Base-by-base conservation (phyloP, 2,329 filamentous ascomycete genomes). In the Botrytis cinerea region DNA sequence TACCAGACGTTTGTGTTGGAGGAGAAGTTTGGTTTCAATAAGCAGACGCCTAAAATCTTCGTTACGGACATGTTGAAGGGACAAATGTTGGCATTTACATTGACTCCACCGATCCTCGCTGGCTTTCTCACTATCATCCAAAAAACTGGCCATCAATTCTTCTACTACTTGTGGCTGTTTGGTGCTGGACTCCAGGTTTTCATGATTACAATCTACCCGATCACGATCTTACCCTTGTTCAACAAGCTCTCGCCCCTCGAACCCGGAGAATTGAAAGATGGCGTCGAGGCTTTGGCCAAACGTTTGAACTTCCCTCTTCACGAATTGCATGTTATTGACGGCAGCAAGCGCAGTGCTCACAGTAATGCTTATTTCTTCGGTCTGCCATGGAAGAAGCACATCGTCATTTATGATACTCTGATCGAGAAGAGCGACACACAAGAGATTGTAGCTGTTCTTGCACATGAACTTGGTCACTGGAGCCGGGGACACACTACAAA, bases 331-430 rank as follows among this genome's bases (percentile, higher is more conserved):
- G 95, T 98, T 80, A 99, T 99, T 80, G 93, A 97, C 81, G 94
- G 93, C 68, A 95, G 92, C 85, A 95, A 95, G 86, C 89, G 93
- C 78, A 94, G 91, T 81, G 92, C 93, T 38, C 93, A 97, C 84
- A 94, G 92, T 84, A 97, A 97, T 81, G 93, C 93, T 32, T 97
- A 97, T 84, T 99, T 99, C 85, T 98, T 97, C 79, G 96, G 96
- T 75, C 89, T 99, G 73, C 96, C 96, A 60, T 99, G 95, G 95
- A 98, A 98, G 89, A 98, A 98, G 89, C 97, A 98, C 86, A 99
- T 99, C 85, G 96, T 99, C 80, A 97, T 99, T 81, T 99, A 97
- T 82, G 96, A 99, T 82, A 99, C 97, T 8, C 85, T 99, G 76
- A 94, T 99, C 76, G 95, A 98, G 84, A 97, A 98, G 89, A 96